phyloP scores from a whole-genome alignment of 306 rosid species.

The Echinosophora koreensis region DNA sequence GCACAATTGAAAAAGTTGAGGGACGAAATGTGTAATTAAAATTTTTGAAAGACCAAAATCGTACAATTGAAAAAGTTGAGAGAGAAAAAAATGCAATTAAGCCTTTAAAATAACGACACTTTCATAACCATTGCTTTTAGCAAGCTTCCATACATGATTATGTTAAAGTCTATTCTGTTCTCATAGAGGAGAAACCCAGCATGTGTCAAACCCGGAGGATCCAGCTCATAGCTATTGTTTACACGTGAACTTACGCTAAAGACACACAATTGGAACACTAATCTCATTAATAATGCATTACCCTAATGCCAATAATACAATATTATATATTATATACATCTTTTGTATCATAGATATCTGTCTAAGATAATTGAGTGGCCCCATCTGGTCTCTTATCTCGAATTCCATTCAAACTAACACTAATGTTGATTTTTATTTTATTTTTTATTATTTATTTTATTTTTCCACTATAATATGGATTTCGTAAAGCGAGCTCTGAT shows the following conservation, averaged over 20 bases:
- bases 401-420: constrained; percentile 41
- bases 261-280: constrained; percentile 45
- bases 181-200: constrained; percentile 44
- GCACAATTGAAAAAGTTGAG: no score
- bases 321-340: background rate
- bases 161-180: constrained; percentile 23
- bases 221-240: constrained; percentile 54
- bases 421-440: background rate
- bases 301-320: constrained; percentile 46
- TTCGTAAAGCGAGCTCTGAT: background rate
- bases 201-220: constrained; percentile 42
- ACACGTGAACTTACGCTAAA: constrained; percentile 47
- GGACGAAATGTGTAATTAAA: no score
- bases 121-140: constrained; percentile 34
- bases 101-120: background rate
- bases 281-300: constrained; percentile 43
- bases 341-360: constrained; percentile 20
- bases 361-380: constrained; percentile 47
- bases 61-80: no score
- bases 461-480: constrained; percentile 29
- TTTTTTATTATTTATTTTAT: background rate
- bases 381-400: constrained; percentile 23
- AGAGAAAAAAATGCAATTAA: background rate
- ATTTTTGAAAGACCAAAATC: no score
- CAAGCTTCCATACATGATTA: constrained; percentile 29